Evolutionary conservation across 805 yeast species (phyloP).

Genomic region (Metschnikowia reukaufii): DNA sequence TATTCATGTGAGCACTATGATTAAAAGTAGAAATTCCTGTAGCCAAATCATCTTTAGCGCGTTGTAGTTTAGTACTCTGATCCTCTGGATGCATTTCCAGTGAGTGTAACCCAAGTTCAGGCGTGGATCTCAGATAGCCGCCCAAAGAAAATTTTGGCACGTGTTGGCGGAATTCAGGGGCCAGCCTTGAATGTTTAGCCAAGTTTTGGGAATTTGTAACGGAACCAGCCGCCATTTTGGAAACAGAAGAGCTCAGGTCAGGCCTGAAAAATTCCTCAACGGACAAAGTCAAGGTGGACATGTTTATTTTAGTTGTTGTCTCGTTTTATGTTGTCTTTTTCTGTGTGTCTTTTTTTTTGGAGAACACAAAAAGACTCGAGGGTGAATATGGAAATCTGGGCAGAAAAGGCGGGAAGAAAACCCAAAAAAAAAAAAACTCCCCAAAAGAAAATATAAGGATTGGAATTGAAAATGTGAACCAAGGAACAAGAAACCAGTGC

Average conservation of each 20-base stretch:
- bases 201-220: not conserved
- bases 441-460: too few species aligned
- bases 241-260: conserved; percentile 7
- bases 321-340: not conserved
- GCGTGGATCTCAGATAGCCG: conserved; percentile 6
- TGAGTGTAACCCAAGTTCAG: conserved; percentile 2
- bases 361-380: not conserved
- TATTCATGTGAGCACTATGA: not conserved
- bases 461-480: too few species aligned
- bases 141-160: not conserved
- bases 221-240: conserved; percentile 10
- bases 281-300: conserved; percentile 21
- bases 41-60: conserved; percentile 10
- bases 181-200: conserved; percentile 7
- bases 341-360: not conserved
- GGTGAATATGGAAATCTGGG: not conserved
- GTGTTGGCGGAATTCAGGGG: conserved; percentile 3
- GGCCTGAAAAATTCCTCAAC: conserved; percentile 17
- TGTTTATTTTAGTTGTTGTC: not conserved
- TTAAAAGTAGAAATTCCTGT: not conserved
- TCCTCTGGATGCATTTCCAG: not conserved
- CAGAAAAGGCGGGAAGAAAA: too few species aligned
- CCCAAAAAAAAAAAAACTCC: too few species aligned
- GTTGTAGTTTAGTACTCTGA: not conserved
- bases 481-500: too few species aligned